Conservation (phyloP, 176 grass and related monocot genomes). For the Zea luxurians region DNA sequence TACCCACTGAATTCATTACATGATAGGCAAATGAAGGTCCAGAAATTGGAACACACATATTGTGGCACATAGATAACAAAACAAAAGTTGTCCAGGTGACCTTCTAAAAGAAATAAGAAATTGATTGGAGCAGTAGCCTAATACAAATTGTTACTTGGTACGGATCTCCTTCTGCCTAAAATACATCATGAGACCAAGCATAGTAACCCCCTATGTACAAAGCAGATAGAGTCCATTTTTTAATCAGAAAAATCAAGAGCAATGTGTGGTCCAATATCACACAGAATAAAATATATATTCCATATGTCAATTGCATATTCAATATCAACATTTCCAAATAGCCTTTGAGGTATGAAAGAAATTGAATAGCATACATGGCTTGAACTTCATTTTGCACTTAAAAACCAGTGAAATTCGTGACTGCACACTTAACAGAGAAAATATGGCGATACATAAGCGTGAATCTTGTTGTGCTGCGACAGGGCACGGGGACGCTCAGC, state of each 20-base stretch:
- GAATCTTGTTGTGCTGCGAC: no score
- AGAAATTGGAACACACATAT: slow-evolving; percentile 95
- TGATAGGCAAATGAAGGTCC: slow-evolving; percentile 82
- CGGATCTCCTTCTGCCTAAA: no score
- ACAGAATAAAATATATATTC: background rate
- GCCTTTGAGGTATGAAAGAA: background rate
- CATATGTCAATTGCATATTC: background rate
- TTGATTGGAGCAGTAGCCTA: no score
- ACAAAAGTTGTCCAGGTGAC: background rate
- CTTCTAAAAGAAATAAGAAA: no score
- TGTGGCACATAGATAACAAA: slow-evolving; percentile 64
- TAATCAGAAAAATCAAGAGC: background rate
- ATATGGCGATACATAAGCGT: no score
- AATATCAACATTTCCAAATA: background rate
- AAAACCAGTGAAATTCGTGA: background rate
- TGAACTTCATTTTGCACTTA: background rate
- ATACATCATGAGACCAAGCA: background rate
- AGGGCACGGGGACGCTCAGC: no score
- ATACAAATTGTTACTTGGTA: no score
- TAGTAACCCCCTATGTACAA: background rate
- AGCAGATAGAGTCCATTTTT: background rate
- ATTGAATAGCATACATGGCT: background rate
- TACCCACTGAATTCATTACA: slow-evolving; percentile 96
- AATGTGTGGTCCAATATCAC: background rate
- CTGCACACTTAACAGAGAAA: background rate